Percentiles rank a stretch among this genome's conserved stretches.
Evolutionary conservation across 331 rosid species (phyloP).

Genomic region (Malus hybrid): DNA sequence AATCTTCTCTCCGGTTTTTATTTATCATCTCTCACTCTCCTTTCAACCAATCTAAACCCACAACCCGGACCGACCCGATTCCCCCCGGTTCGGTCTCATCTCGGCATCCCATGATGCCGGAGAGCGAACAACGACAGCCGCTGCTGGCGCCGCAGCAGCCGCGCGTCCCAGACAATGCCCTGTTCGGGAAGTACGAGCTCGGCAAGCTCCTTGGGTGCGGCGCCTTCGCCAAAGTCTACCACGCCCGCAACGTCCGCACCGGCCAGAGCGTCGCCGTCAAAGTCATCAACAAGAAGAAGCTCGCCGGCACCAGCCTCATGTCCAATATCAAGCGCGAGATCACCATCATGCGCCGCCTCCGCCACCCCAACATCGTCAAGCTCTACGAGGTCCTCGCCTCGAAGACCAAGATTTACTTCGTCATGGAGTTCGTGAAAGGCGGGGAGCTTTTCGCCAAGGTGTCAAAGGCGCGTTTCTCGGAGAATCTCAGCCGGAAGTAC

Average conservation of each 20-base stretch:
- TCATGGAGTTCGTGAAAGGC: slow-evolving; percentile 62
- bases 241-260: slow-evolving; percentile 48
- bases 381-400: slow-evolving; percentile 71
- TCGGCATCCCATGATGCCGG: slow-evolving; percentile 34
- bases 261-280: slow-evolving; percentile 77
- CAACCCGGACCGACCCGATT: not conserved
- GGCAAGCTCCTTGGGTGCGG: slow-evolving; percentile 74
- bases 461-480: slow-evolving; percentile 51
- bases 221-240: slow-evolving; percentile 80
- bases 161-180: slow-evolving; percentile 19
- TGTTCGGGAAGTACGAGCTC: slow-evolving; percentile 72
- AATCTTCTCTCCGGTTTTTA: not conserved
- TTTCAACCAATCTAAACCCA: not conserved
- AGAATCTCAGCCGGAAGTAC: slow-evolving; percentile 54
- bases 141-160: not conserved
- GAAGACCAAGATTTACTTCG: slow-evolving; percentile 52
- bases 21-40: not conserved
- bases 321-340: slow-evolving; percentile 71
- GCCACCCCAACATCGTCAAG: slow-evolving; percentile 62
- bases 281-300: slow-evolving; percentile 63
- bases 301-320: slow-evolving; percentile 32
- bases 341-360: slow-evolving; percentile 57
- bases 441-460: slow-evolving; percentile 64
- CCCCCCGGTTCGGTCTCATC: slow-evolving; percentile 50
- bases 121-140: slow-evolving; percentile 32